A percentile compares a stretch with the other conserved stretches of the same genome.
These are phyloP conservation scores for Solanum paucissectum DNA, from an alignment of 257 asterid genomes.

Conservation along the genomic window DNA sequence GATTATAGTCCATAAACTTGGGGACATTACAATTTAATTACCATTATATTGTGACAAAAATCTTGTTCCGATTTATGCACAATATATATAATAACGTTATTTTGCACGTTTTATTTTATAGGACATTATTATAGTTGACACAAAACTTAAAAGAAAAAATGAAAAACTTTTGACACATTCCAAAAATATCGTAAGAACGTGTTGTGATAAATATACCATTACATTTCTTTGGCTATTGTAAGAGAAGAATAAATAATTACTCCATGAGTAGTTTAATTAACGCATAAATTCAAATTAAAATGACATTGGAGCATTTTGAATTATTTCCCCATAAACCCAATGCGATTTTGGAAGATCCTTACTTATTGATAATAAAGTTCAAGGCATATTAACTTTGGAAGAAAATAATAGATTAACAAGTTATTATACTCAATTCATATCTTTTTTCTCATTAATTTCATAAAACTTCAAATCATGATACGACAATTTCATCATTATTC, in stretches of 20 bases:
- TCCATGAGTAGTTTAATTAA: background rate
- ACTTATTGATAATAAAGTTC: background rate
- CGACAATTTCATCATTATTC: background rate
- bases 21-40: background rate
- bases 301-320: too few species aligned
- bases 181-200: too few species aligned
- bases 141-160: too few species aligned
- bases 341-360: background rate
- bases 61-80: background rate
- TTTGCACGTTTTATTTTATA: background rate
- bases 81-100: too few species aligned
- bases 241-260: background rate
- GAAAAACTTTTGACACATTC: too few species aligned
- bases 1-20: background rate
- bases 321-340: too few species aligned
- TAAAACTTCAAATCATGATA: background rate
- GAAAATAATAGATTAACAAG: background rate
- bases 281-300: background rate
- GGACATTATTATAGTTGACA: background rate
- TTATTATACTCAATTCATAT: too few species aligned
- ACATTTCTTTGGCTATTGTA: too few species aligned
- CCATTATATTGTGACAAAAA: background rate
- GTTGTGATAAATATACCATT: too few species aligned
- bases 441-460: background rate
- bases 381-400: background rate